Evolutionary conservation across 306 rosid genomes (phyloP), one percentile per base, ranked within the genome.

Genomic region (Quercus rubra): DNA sequence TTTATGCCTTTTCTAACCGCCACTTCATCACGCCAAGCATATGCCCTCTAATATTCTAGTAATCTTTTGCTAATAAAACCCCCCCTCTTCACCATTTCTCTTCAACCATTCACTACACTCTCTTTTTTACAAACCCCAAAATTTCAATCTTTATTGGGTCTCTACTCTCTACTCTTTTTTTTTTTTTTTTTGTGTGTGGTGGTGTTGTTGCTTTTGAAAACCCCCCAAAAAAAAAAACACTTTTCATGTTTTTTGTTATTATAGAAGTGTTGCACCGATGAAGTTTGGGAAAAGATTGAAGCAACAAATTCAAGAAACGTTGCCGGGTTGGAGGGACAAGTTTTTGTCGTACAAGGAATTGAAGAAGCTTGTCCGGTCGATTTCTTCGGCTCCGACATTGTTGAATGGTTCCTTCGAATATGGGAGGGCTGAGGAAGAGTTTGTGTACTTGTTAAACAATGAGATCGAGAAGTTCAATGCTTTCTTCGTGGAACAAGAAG

Each of bases 401-500:
- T 8, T 66, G 78, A 78, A 82, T 23, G 87, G 80, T 5, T 83
- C 92, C 0, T 5, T 51, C 3, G 88, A 77, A 43, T 72, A 41
- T 5, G 96, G 83, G 4, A 90, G 71, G 76, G 84, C 84, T 0
- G 93, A 90, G 86, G 86, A 89, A 2, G 86, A 87, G 81, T 94
- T 94, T 59, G 81, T 94, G 31, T 86, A 71, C 71, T 57, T 92
- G 73, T 85, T 94, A 91, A 85, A 94, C 87, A 88, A 74, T 73
- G 97, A 94, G 91, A 88, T 94, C 30, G 93, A 94, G 21, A 94
- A 94, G 90, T 91, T 94, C 82, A 94, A 94, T 74, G 84, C 74
- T 0, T 94, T 94, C 57, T 94, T 91, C 88, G 55, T 88, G 84
- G 97, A 94, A 30, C 88, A 90, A 70, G 97, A 94, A 20, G 99